Base-by-base conservation (phyloP, 2,329 filamentous ascomycete genomes). In the Parasarocladium wereldwijsianum region DNA sequence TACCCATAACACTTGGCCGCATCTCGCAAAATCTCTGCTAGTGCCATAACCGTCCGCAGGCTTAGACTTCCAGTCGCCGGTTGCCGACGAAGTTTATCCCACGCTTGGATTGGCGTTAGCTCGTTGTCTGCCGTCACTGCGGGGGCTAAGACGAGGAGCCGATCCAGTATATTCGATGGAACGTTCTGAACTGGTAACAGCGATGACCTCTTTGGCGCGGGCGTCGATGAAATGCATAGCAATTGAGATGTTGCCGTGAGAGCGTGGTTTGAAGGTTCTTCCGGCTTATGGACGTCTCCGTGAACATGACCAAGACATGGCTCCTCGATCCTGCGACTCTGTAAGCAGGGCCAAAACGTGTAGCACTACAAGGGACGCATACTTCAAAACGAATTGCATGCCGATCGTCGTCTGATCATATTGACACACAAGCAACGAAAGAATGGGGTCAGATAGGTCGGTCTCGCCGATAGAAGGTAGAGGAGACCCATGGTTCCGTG, bases 361-460 rank as follows among this genome's bases (percentile, higher is more conserved):
- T 16, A 6, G 17, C 17, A 16, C 10, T 5, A 4, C 7, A 5
- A 29, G n/a, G 14, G 8, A 13, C 6, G 20, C 18, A 13, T 24
- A 30, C 28, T 24, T 30, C 6, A 30, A 21, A 14, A 30, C 28
- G n/a, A 30, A 30, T 6, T 18, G 12, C 28, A 30, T 30, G 28
- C 28, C 28, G 15, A 30, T 18, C 28, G 24, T 30, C 13, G 28
- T 30, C 17, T 20, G 13, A 12, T 30, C 28, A 8, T 23, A 17
- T 6, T 30, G 10, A 18, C 28, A 30, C 14, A 30, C 5, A 8
- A 4, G 28, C 19, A 15, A 17, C 28, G 28, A 16, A 15, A 30
- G 28, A 13, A 30, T 15, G 6, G 28, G 28, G 16, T 30, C 28
- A 12, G 13, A 20, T 8, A 23, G 17, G 5, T 19, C 17, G 13